phyloP scores from a whole-genome alignment of 306 rosid species.

The Luffa acutangula region DNA sequence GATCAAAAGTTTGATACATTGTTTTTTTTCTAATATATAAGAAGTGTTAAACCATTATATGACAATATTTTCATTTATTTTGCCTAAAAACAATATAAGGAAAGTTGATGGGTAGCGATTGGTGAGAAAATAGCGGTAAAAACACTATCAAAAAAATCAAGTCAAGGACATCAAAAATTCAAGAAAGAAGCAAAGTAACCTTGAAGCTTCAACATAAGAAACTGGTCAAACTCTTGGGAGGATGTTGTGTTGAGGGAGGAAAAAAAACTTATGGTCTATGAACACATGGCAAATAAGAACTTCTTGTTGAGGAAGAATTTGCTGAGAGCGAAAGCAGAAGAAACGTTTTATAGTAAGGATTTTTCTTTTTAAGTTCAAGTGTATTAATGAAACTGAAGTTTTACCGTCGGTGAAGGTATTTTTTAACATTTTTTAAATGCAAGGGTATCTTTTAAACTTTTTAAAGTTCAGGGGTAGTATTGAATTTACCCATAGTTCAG shows the following conservation, averaged over 20 bases:
- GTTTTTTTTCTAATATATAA: neutral
- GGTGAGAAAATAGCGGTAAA: constrained; percentile 30
- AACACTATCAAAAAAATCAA: constrained; percentile 20
- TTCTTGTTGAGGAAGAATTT: no score
- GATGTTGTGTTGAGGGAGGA: constrained; percentile 30
- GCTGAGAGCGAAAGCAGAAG: no score
- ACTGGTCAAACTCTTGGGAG: constrained; percentile 28
- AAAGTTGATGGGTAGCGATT: neutral
- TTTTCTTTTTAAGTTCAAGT: no score
- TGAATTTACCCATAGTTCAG: no score
- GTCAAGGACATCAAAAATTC: constrained; percentile 35
- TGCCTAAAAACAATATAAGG: constrained; percentile 7
- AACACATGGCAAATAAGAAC: constrained; percentile 23
- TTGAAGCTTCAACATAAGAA: constrained; percentile 38
- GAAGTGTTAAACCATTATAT: neutral
- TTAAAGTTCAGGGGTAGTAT: no score
- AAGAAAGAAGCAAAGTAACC: constrained; percentile 33
- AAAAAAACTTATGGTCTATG: constrained; percentile 34
- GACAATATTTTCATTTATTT: neutral
- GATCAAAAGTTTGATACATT: neutral
- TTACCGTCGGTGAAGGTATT: no score
- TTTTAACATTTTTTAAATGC: no score
- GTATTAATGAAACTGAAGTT: no score
- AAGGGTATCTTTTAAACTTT: no score
- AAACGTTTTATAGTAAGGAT: no score